phyloP scores from a whole-genome alignment of 2,329 filamentous ascomycete genomes.

The Cladosporium sp. region DNA sequence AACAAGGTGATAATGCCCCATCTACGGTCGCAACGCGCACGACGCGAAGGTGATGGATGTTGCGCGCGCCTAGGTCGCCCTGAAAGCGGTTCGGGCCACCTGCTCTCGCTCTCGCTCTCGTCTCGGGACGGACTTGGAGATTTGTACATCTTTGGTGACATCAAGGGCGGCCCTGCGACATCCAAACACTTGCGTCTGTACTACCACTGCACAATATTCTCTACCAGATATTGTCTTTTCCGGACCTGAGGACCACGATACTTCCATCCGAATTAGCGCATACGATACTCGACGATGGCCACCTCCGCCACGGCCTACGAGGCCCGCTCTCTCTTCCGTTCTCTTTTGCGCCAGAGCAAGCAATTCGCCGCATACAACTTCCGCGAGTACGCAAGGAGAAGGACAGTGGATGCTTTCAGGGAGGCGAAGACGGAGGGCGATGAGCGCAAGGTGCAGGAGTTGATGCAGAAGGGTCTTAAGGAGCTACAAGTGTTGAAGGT shows the following conservation, averaged over 20 bases:
- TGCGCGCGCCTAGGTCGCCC: neutral
- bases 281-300: slow-evolving; percentile 3
- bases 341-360: slow-evolving; percentile 79
- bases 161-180: neutral
- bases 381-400: slow-evolving; percentile 89
- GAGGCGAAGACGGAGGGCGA: slow-evolving; percentile 76
- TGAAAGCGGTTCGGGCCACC: slow-evolving; percentile 8
- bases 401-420: slow-evolving; percentile 87
- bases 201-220: neutral
- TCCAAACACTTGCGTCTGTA: neutral
- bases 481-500: slow-evolving; percentile 93
- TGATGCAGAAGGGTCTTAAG: slow-evolving; percentile 84
- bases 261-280: neutral
- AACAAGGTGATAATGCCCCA: neutral
- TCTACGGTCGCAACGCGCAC: slow-evolving; percentile 1
- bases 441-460: slow-evolving; percentile 75
- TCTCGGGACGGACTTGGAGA: neutral
- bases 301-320: slow-evolving; percentile 25
- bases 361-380: slow-evolving; percentile 97
- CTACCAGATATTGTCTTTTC: neutral
- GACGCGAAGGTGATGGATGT: slow-evolving; percentile 7
- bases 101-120: neutral
- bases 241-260: neutral
- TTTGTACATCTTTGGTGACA: slow-evolving; percentile 11
- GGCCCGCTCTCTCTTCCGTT: slow-evolving; percentile 65